Evolutionary conservation across 352 stramenopile genomes (phyloP).

Genomic region (Phytophthora sp.): DNA sequence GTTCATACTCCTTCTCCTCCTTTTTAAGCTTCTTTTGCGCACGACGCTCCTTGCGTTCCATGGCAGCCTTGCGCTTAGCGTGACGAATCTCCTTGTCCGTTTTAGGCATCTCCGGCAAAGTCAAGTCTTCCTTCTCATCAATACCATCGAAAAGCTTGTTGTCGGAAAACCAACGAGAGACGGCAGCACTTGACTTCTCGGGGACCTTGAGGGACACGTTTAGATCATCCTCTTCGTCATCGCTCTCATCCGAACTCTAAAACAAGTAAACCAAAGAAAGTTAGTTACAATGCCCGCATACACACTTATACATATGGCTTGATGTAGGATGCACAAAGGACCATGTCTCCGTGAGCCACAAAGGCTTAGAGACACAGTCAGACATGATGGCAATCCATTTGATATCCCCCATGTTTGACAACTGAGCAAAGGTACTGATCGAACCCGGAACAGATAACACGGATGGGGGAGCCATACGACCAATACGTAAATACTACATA

Average conservation of each 20-base stretch:
- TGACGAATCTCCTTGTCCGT: constrained; percentile 98
- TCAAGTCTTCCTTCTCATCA: constrained; percentile 53
- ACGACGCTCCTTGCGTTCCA: constrained; percentile 91
- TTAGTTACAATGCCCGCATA: background rate
- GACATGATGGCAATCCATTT: constrained; percentile 84
- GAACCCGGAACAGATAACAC: constrained; percentile 93
- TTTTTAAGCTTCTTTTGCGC: constrained; percentile 79
- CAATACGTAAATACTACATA: constrained; percentile 48
- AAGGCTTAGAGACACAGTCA: constrained; percentile 56
- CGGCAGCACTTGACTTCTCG: constrained; percentile 75
- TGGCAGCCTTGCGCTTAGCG: constrained; percentile 96
- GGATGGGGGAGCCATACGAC: constrained; percentile 65
- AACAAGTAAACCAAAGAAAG: constrained; percentile 13
- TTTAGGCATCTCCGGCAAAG: constrained; percentile 93
- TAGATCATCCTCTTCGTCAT: constrained; percentile 65
- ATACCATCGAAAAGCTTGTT: constrained; percentile 87
- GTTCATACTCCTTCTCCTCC: constrained; percentile 85
- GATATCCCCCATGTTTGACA: constrained; percentile 91
- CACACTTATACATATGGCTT: background rate
- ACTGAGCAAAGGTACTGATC: constrained; percentile 89
- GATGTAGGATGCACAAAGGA: constrained; percentile 86
- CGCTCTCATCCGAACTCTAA: constrained; percentile 86
- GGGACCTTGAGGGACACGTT: constrained; percentile 79
- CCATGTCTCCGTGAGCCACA: constrained; percentile 39
- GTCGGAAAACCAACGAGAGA: constrained; percentile 85